Evolutionary conservation across 2,329 filamentous ascomycete genomes (phyloP), one percentile per base, ranked within the genome.

Genomic region (Plectosphaerella cucumerina): DNA sequence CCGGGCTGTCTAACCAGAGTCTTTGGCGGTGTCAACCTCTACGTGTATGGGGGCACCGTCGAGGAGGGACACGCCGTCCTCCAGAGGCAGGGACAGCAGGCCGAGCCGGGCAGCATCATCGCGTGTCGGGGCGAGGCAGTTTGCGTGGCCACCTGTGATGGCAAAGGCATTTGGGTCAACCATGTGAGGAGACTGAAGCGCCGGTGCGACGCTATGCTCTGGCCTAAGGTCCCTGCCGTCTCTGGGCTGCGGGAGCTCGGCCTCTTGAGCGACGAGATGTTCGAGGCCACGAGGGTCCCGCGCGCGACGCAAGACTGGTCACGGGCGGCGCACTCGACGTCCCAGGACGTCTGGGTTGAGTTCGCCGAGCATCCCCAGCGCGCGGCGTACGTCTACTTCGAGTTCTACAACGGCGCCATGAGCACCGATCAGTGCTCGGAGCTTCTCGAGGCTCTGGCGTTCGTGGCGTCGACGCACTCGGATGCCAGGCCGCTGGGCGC

Each of bases 351-450:
- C 17, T 71, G 65, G 63, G 58, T 72, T 12, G 68, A 72, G 23
- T 68, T 68, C 39, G 61, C 58, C 14, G 51, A 56, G 10, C 62
- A 65, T 33, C 58, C 48, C 12, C 50, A 55, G 11, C 61, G 59
- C 15, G 58, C 66, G 6, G 70, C 70, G 1, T 71, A 70, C 49
- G 54, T 73, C n/a, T 67, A 70, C 56, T 73, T 70, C 50, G 62
- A 72, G 48, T 70, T 71, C 48, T 73, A 72, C 60, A 73, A 73
- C 49, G 70, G 70, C 26, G 70, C 70, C 47, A 72, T 73, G 70
- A 65, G 68, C 20, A 71, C 69, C 0, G 53, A 51, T 6, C 67
- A 73, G 50, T 73, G 70, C 55, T 62, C 60, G 12, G 62, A 62
- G 9, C 58, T 72, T 21, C 62, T 67, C 47, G 59, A 63, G 8